These are phyloP conservation scores for Oxyria digyna DNA, from an alignment of 148 eudicot genomes.

Conservation along the genomic window DNA sequence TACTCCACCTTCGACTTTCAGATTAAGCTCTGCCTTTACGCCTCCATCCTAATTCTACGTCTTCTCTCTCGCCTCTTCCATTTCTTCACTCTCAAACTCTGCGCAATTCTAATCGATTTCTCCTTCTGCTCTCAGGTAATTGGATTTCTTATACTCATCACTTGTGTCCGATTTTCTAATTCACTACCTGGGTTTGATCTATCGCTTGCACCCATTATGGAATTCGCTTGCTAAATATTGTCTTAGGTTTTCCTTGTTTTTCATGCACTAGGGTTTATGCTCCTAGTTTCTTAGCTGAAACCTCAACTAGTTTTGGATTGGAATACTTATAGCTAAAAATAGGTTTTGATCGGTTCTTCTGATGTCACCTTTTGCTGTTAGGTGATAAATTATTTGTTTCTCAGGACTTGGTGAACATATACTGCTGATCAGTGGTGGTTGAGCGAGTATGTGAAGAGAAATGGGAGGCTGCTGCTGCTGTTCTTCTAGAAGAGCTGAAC, in stretches of 20 bases:
- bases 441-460: constrained; percentile 15
- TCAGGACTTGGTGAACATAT: constrained; percentile 4
- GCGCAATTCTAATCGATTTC: not conserved
- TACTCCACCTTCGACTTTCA: not conserved
- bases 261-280: constrained; percentile 1
- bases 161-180: not conserved
- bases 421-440: constrained; percentile 13
- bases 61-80: not conserved
- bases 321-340: not conserved
- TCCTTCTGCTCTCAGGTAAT: not conserved
- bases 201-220: not conserved
- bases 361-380: not conserved
- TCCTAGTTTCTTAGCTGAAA: not conserved
- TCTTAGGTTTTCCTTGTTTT: not conserved
- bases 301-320: not conserved
- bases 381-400: not conserved
- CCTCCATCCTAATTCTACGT: not conserved
- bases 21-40: not conserved
- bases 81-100: not conserved
- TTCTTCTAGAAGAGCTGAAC: constrained; percentile 43
- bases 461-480: constrained; percentile 61
- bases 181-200: not conserved
- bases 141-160: not conserved
- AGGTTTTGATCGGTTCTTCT: not conserved
- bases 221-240: not conserved